phyloP scores from a whole-genome alignment of 257 asterid species.

The Solanum medicagineum region DNA sequence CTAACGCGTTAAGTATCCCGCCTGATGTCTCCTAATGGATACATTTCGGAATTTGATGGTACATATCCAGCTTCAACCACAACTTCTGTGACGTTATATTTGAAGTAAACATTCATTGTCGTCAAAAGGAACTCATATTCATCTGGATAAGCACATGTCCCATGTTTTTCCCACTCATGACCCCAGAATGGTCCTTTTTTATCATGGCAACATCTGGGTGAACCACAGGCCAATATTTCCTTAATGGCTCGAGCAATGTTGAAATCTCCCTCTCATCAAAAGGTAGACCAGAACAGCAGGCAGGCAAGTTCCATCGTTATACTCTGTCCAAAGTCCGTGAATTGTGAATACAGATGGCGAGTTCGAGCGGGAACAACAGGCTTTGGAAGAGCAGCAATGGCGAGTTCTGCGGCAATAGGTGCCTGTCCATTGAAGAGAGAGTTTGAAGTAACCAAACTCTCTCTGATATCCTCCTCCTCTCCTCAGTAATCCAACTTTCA shows the following conservation, averaged over 20 bases:
- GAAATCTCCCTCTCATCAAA: conserved; percentile 61
- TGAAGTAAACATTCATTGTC: conserved; percentile 62
- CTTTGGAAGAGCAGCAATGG: conserved; percentile 62
- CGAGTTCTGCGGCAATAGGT: conserved; percentile 50
- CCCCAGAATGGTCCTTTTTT: conserved; percentile 82
- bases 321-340: conserved; percentile 93
- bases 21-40: conserved; percentile 67
- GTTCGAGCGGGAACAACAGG: conserved; percentile 70
- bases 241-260: conserved; percentile 36
- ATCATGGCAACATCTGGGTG: conserved; percentile 60
- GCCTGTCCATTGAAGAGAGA: conserved; percentile 81
- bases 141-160: conserved; percentile 73
- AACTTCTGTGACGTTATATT: conserved; percentile 73
- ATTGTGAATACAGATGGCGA: conserved; percentile 60
- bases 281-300: conserved; percentile 59
- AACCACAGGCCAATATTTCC: conserved; percentile 81
- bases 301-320: conserved; percentile 91
- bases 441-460: conserved; percentile 70
- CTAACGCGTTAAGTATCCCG: too few relatives aligned
- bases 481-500: neutral
- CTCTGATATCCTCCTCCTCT: conserved; percentile 20
- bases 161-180: conserved; percentile 92
- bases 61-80: conserved; percentile 67
- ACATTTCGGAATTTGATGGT: conserved; percentile 76
- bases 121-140: conserved; percentile 75